phyloP scores from a whole-genome alignment of 1,284 basidiomycete species.

The Rugosomyces carneus region DNA sequence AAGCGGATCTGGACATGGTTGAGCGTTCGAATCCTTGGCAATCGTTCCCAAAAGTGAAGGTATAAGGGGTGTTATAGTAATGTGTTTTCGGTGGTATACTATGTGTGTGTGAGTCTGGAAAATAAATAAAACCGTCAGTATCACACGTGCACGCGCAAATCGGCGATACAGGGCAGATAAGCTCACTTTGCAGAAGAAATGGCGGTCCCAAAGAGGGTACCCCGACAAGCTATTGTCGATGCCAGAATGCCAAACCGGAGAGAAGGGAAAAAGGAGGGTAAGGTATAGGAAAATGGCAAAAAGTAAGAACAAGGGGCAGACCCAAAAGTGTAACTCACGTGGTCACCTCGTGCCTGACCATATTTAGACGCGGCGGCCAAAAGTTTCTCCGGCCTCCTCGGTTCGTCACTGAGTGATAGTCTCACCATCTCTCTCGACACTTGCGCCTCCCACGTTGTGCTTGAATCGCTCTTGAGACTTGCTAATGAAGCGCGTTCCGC shows the following conservation, averaged over 20 bases:
- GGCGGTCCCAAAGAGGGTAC: conserved; percentile 27
- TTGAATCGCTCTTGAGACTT: conserved; percentile 15
- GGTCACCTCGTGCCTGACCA: conserved; percentile 29
- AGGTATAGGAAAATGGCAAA: conserved; percentile 17
- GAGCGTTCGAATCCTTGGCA: conserved; percentile 10
- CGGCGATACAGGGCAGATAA: conserved; percentile 6
- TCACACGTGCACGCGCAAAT: conserved; percentile 9
- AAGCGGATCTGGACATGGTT: conserved; percentile 14
- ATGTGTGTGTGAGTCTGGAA: conserved; percentile 23
- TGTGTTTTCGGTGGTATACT: conserved; percentile 23
- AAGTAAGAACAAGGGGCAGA: conserved; percentile 18
- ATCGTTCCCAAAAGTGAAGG: conserved; percentile 12
- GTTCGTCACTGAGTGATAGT: conserved; percentile 24
- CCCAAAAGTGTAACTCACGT: conserved; percentile 26
- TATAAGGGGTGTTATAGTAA: conserved; percentile 18
- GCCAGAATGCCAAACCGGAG: conserved; percentile 16
- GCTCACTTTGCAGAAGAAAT: conserved; percentile 32
- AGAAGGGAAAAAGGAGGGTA: conserved; percentile 21
- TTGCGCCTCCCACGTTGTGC: conserved; percentile 31
- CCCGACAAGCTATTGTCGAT: conserved; percentile 21
- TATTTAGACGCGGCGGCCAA: conserved; percentile 15
- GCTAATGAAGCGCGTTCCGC: conserved; percentile 26
- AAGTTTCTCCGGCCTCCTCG: conserved; percentile 14
- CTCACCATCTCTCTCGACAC: conserved; percentile 32
- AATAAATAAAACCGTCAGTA: conserved; percentile 6